Evolutionary conservation across 768 basidiomycete species (phyloP), one percentile per base, ranked within the genome.

Genomic region (Tylopilus sp.): DNA sequence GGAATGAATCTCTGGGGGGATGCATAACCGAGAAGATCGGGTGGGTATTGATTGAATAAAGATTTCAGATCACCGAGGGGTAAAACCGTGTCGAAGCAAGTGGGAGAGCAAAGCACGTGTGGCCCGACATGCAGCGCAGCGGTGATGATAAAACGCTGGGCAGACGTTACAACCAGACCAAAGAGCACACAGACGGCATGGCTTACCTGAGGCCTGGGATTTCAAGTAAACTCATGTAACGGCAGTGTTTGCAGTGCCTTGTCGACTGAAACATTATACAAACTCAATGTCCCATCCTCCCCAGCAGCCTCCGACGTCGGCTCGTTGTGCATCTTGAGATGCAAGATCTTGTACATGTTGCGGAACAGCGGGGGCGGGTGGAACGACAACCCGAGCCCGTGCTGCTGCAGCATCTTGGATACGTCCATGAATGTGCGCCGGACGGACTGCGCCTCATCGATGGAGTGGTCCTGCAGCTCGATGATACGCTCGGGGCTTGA

Each of bases 401-500:
- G 72, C 35, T 73, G 66, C 15, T 68, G 69, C 40, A 81, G 58
- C 17, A 77, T 64, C 21, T 64, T 66, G 25, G 72, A 71, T 3
- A 75, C 74, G 4, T 63, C 56, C 3, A 33, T 18, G 17, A 76
- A 64, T 11, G 74, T 72, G 9, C 41, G 23, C 15, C 59, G 69
- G 22, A 75, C 60, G 11, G 58, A 60, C 33, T 71, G 61, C 5
- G 74, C 72, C 38, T 73, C 68, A 1, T 56, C 12, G 52, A 79
- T 71, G 18, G 74, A 71, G 6, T 44, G 44, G 15, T 65, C 51
- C 52, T 79, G 80, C 22, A 79, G 57, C 1, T 55, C 23, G 13
- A 72, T 51, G 47, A 79, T 74, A 7, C 67, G 66, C 1, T 58
- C 44, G 6, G 25, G 17, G 18, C 59, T 56, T n/a, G 76, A 66